Evolutionary conservation across 768 basidiomycete genomes (phyloP), one percentile per base, ranked within the genome.

Genomic region (Cystobasidium tubakii): DNA sequence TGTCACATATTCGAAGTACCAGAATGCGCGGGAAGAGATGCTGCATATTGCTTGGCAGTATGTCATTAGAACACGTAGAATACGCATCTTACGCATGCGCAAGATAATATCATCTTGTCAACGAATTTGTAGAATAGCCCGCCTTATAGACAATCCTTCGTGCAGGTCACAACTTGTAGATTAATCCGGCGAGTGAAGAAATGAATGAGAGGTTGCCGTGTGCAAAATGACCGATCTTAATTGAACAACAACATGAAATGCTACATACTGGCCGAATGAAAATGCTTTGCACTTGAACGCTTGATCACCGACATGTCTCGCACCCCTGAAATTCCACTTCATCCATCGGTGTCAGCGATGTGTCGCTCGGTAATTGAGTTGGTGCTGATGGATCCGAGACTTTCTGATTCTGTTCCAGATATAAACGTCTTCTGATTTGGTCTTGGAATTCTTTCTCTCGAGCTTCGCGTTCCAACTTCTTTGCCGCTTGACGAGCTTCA

Each of bases 401-500:
- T n/a, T 74, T 62, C 60, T 79, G 78, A 23, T 75, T 34, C 21
- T 55, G 50, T 62, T 78, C 75, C 29, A 78, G 76, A 21, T 73
- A 44, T 55, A 63, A 63, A 15, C 77, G 72, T 55, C 73, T 75
- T n/a, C 36, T 21, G 9, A 75, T 50, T 55, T 73, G 74, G 23
- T 74, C 77, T 34, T 72, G 62, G 42, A 74, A 72, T 62, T 77
- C 62, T 85, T 85, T 62, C 85, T 83, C 27, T 88, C 81, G 0
- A 86, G 88, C 73, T 84, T 85, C 80, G 88, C 85, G 75, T 88
- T 84, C 80, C 87, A 85, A 62, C 77, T 84, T 85, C 82, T 92
- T 92, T 78, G 87, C 86, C 78, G 81, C 83, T 74, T 89, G 84
- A 29, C 92, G 87, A 77, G 88, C 90, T 78, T 97, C 94, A 79